Base-by-base conservation (phyloP, 495 filamentous ascomycete species). In the Penicillium angulare region DNA sequence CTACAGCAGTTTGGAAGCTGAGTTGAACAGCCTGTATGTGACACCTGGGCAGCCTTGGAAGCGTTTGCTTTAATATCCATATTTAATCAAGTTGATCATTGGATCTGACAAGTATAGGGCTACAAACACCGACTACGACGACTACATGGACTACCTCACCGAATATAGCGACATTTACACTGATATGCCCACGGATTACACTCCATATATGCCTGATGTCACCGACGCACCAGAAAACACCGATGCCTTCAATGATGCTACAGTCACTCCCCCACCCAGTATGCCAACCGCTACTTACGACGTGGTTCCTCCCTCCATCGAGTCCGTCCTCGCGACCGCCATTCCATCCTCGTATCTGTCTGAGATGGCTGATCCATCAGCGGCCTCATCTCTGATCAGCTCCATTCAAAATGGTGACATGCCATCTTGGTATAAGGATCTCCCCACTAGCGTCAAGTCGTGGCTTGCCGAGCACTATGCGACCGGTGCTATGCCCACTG, bases 401-500 rank as follows among this genome's bases (percentile, higher is more conserved):
- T 53, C 60, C 18, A 56, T 59, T 26, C 22, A 55, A 0, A 34
- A 50, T 17, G 64, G 57, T 2, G 43, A 57, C 33, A 55, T 49
- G 18, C 59, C 61, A 1, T 26, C 26, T 2, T 63, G 61, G 58
- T 67, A 67, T 38, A 5, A 47, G 10, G 29, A 52, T 8, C 50
- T 63, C 2, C 62, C 59, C 3, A 23, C 34, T 13, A 55, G 59
- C 18, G 64, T 59, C 29, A 64, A 60, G 44, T 50, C 33, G 9
- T 64, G 63, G 50, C 22, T 64, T 16, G 18, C 41, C 1, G 52
- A 50, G n/a, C 43, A 52, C 29, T 50, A 50, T 34, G 47, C 34
- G 9, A 52, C 49, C 12, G 27, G 20, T 32, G 29, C 49, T 20
- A 17, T 18, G 20, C 18, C 18, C 12, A 20, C 15, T 20, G 40